These are phyloP conservation scores for Royoungia palumana DNA, from an alignment of 768 basidiomycete species.

Conservation along the genomic window DNA sequence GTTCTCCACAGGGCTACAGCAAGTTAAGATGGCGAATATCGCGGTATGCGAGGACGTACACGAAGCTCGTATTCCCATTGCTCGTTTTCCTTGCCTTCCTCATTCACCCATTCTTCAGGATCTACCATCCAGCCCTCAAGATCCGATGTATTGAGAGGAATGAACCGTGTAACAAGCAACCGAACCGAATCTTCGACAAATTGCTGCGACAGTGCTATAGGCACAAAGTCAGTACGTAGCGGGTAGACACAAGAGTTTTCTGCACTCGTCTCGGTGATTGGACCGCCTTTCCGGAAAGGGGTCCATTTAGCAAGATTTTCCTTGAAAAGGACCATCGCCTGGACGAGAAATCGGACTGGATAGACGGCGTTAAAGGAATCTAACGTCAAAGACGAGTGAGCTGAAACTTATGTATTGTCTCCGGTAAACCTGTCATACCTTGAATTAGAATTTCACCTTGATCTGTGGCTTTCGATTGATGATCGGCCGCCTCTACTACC, in stretches of 20 bases:
- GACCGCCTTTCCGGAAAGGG: constrained; percentile 57
- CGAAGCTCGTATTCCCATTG: constrained; percentile 93
- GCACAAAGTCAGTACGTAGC: constrained; percentile 11
- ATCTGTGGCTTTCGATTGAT: constrained; percentile 40
- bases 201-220: constrained; percentile 56
- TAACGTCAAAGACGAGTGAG: constrained; percentile 23
- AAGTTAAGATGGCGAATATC: neutral
- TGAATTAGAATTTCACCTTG: constrained; percentile 32
- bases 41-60: constrained; percentile 43
- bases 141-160: constrained; percentile 80
- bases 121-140: constrained; percentile 81
- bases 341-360: constrained; percentile 78
- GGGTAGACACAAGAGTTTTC: neutral
- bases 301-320: constrained; percentile 80
- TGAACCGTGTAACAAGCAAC: constrained; percentile 77
- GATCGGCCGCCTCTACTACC: constrained; percentile 64
- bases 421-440: constrained; percentile 40
- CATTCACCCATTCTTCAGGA: constrained; percentile 93
- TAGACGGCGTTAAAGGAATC: constrained; percentile 63
- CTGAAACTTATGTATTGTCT: neutral
- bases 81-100: constrained; percentile 85
- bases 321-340: constrained; percentile 83
- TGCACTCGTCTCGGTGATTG: constrained; percentile 57
- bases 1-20: constrained; percentile 82
- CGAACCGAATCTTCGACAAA: constrained; percentile 74